Evolutionary conservation across 2,329 filamentous ascomycete genomes (phyloP).

Genomic region (Pseudocercospora fijiensis): DNA sequence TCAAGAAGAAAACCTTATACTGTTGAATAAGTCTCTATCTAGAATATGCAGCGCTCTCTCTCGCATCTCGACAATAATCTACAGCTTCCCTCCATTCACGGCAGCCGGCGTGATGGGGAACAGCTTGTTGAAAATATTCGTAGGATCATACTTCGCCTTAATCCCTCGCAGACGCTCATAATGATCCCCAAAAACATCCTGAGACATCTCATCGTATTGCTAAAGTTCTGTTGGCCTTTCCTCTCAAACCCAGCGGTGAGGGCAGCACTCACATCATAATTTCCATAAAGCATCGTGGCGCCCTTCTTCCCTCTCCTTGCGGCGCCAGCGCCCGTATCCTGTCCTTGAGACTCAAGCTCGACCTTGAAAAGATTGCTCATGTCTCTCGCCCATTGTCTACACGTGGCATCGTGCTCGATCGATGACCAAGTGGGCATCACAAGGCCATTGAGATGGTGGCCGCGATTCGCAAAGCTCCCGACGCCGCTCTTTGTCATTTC

Average conservation of each 20-base stretch:
- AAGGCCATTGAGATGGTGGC: slow-evolving; percentile 33
- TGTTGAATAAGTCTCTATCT: background rate
- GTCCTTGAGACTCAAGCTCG: slow-evolving; percentile 28
- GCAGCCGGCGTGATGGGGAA: slow-evolving; percentile 28
- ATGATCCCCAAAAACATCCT: slow-evolving; percentile 49
- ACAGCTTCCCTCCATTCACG: slow-evolving; percentile 4
- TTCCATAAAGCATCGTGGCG: slow-evolving; percentile 34
- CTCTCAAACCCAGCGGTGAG: background rate
- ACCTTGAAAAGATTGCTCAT: slow-evolving; percentile 30
- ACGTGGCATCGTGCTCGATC: slow-evolving; percentile 27
- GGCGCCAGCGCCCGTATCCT: slow-evolving; percentile 25
- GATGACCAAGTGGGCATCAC: slow-evolving; percentile 36
- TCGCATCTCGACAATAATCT: no score
- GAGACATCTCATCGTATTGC: slow-evolving; percentile 34
- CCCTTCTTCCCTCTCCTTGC: slow-evolving; percentile 31
- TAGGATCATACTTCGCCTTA: slow-evolving; percentile 50
- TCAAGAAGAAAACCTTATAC: no score
- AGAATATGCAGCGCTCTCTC: no score
- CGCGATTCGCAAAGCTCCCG: slow-evolving; percentile 33
- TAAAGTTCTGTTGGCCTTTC: slow-evolving; percentile 4
- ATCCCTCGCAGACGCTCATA: slow-evolving; percentile 43
- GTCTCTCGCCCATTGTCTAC: slow-evolving; percentile 34
- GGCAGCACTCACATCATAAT: slow-evolving; percentile 31
- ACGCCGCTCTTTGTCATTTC: slow-evolving; percentile 25
- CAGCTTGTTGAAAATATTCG: slow-evolving; percentile 48